phyloP scores from a whole-genome alignment of 805 yeast genomes.

The Debaryomyces tyrocola region DNA sequence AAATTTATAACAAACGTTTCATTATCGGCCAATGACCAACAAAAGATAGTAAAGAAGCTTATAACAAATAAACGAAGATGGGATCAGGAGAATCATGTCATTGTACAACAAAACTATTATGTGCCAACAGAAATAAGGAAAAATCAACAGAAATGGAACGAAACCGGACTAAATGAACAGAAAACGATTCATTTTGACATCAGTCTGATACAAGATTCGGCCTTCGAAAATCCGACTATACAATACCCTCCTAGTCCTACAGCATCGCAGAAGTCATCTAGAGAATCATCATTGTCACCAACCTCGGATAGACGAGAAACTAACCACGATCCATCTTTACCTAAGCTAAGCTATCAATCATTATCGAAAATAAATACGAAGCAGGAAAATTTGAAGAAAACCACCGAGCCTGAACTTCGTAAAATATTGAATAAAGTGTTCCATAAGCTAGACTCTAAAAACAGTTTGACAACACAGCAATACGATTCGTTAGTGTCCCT shows the following conservation, averaged over 20 bases:
- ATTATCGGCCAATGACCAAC: constrained; percentile 7
- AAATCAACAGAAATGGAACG: constrained; percentile 34
- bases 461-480: constrained; percentile 31
- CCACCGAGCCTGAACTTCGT: constrained; percentile 27
- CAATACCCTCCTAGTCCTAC: constrained; percentile 10
- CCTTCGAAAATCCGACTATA: background rate
- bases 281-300: constrained; percentile 23
- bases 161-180: constrained; percentile 7
- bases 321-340: constrained; percentile 3
- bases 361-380: constrained; percentile 10
- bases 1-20: constrained; percentile 26
- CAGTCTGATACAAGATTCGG: constrained; percentile 26
- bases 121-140: constrained; percentile 36
- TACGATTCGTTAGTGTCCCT: constrained; percentile 37
- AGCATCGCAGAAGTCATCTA: constrained; percentile 14
- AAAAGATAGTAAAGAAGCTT: constrained; percentile 24
- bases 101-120: constrained; percentile 30
- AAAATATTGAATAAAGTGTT: constrained; percentile 43
- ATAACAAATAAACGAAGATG: constrained; percentile 37
- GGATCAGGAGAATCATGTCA: constrained; percentile 39
- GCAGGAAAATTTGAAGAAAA: constrained; percentile 15
- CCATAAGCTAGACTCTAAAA: constrained; percentile 34
- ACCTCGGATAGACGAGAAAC: constrained; percentile 8
- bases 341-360: constrained; percentile 7
- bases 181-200: constrained; percentile 34